These are phyloP conservation scores for Leptographium flavum DNA, from an alignment of 2,329 filamentous ascomycete species.

Conservation along the genomic window DNA sequence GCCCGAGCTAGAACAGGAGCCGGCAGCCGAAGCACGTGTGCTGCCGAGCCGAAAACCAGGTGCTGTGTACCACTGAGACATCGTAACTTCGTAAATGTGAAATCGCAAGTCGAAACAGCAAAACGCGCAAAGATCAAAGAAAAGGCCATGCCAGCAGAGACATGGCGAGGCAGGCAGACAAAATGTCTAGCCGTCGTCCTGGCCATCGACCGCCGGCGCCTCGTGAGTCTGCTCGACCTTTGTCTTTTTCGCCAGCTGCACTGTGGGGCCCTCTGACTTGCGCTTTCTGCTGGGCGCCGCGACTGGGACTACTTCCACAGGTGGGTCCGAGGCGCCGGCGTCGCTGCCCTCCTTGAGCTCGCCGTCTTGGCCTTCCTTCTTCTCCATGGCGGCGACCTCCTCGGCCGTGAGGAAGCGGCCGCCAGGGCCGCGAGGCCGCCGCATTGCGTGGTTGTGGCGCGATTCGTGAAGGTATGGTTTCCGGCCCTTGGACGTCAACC, in stretches of 20 bases:
- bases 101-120: slow-evolving; percentile 1
- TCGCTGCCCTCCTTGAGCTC: slow-evolving; percentile 22
- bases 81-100: slow-evolving; percentile 9
- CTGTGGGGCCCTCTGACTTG: slow-evolving; percentile 39
- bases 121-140: slow-evolving; percentile 3
- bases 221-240: slow-evolving; percentile 28
- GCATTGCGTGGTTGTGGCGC: slow-evolving; percentile 95
- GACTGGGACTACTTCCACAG: slow-evolving; percentile 9
- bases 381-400: slow-evolving; percentile 82
- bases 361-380: slow-evolving; percentile 33
- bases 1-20: background rate
- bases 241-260: slow-evolving; percentile 37
- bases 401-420: slow-evolving; percentile 93
- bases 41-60: background rate
- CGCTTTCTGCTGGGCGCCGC: slow-evolving; percentile 37
- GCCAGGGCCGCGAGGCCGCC: slow-evolving; percentile 80
- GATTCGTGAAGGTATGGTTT: slow-evolving; percentile 98
- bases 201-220: slow-evolving; percentile 22
- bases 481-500: slow-evolving; percentile 84
- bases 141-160: background rate
- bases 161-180: background rate
- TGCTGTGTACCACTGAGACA: background rate
- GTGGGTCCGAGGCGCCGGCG: slow-evolving; percentile 13
- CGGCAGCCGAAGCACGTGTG: background rate
- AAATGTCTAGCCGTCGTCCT: slow-evolving; percentile 10